Percentiles rank a stretch among this genome's conserved stretches.
phyloP scores from a whole-genome alignment of 768 basidiomycete species.

The Lyophyllum decastes region DNA sequence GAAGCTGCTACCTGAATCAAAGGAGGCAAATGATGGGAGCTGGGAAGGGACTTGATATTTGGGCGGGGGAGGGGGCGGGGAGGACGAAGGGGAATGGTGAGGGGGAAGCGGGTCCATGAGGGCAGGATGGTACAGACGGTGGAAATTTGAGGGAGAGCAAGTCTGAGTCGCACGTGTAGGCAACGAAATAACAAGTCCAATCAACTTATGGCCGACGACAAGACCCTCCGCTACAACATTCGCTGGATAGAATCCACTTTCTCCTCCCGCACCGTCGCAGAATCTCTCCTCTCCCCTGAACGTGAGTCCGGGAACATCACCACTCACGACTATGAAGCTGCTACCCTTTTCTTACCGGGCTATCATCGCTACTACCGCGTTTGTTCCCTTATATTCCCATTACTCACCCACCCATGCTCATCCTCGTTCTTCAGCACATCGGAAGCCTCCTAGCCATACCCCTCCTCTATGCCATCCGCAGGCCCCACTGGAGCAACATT shows the following conservation, averaged over 20 bases:
- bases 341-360: conserved; percentile 54
- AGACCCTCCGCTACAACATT: conserved; percentile 29
- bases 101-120: conserved; percentile 14
- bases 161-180: conserved; percentile 7
- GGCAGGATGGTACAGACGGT: background rate
- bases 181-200: background rate
- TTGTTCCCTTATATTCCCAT: conserved; percentile 16
- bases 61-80: conserved; percentile 9
- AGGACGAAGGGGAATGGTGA: background rate
- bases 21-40: conserved; percentile 9
- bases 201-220: background rate
- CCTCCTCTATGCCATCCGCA: conserved; percentile 20
- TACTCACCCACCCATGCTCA: background rate
- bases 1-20: conserved; percentile 24
- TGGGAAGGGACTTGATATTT: background rate
- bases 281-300: conserved; percentile 54
- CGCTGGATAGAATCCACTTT: conserved; percentile 47
- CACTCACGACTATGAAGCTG: conserved; percentile 56
- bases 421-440: conserved; percentile 11
- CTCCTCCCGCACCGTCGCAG: conserved; percentile 36
- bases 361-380: conserved; percentile 40
- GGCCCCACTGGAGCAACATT: conserved; percentile 20
- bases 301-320: conserved; percentile 52
- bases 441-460: conserved; percentile 15
- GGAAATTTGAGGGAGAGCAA: background rate